A percentile compares a stretch with the other conserved stretches of the same genome.
Conservation (phyloP, 2,329 filamentous ascomycete genomes). For the Aspergillus nomiae region DNA sequence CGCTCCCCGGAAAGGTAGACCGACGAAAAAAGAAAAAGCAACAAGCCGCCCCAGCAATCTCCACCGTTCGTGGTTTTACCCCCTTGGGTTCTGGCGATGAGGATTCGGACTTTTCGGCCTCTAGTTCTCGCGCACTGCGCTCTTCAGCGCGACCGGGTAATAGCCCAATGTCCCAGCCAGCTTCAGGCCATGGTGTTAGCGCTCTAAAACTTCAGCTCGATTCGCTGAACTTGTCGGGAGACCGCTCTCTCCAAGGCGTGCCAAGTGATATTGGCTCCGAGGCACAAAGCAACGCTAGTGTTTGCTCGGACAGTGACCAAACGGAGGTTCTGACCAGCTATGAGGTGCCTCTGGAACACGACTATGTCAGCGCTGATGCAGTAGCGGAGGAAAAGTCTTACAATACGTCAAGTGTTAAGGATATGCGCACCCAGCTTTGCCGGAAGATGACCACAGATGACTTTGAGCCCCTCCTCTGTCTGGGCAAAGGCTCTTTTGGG, state of each 20-base stretch:
- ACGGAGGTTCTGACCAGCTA: conserved; percentile 79
- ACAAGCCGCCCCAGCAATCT: conserved; percentile 38
- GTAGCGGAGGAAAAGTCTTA: conserved; percentile 33
- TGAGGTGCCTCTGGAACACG: conserved; percentile 79
- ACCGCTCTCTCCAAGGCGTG: conserved; percentile 58
- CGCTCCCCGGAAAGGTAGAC: conserved; percentile 28
- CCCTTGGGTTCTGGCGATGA: conserved; percentile 48
- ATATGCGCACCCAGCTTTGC: conserved; percentile 54
- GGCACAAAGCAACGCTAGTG: conserved; percentile 60
- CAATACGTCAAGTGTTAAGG: conserved; percentile 55
- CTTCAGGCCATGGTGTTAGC: conserved; percentile 70
- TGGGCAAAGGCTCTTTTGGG: conserved; percentile 95
- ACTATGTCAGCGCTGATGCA: conserved; percentile 72
- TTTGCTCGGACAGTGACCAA: conserved; percentile 62
- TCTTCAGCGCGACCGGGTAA: conserved; percentile 33
- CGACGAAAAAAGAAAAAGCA: conserved; percentile 46
- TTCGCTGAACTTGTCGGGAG: conserved; percentile 67
- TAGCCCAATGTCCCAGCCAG: conserved; percentile 55
- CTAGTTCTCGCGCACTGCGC: conserved; percentile 35
- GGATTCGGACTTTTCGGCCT: conserved; percentile 47
- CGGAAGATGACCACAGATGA: conserved; percentile 91
- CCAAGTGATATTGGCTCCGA: conserved; percentile 50
- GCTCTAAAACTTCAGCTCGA: conserved; percentile 81
- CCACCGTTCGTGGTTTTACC: conserved; percentile 48
- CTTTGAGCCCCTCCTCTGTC: conserved; percentile 85